Evolutionary conservation across 371 early-diverging fungal genomes (phyloP).

Genomic region (Mucor saturninus): DNA sequence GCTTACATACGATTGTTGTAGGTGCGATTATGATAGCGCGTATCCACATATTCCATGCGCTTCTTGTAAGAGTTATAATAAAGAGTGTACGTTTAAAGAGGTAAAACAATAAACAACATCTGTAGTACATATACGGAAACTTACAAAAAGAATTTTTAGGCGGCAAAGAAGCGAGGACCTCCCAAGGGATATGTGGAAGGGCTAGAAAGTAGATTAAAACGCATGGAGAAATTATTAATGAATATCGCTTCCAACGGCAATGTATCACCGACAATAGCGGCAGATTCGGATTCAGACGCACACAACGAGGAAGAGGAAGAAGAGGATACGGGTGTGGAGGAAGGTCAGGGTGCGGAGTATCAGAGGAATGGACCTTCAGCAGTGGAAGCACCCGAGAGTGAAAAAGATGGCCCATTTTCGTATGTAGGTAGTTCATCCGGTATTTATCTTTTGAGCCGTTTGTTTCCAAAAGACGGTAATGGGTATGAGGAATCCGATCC

Average conservation of each 20-base stretch:
- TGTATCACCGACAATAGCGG: conserved; percentile 3
- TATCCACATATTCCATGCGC: conserved; percentile 23
- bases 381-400: conserved; percentile 1
- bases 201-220: conserved; percentile 29
- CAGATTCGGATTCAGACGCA: neutral
- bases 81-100: conserved; percentile 31
- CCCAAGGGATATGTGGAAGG: conserved; percentile 35
- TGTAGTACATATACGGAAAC: too few species aligned
- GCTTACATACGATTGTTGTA: neutral
- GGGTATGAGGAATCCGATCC: neutral
- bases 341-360: neutral
- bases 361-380: conserved; percentile 1
- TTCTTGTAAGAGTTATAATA: conserved; percentile 30
- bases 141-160: conserved; percentile 7
- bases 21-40: conserved; percentile 30
- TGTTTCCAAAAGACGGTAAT: conserved; percentile 23
- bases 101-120: neutral
- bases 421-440: conserved; percentile 51
- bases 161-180: conserved; percentile 34
- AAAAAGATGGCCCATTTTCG: conserved; percentile 13
- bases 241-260: conserved; percentile 26
- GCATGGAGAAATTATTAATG: conserved; percentile 30
- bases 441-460: conserved; percentile 35
- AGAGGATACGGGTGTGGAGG: conserved; percentile 4
- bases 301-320: neutral